Evolutionary conservation across 768 basidiomycete genomes (phyloP).

Genomic region (Lentinula edodes): DNA sequence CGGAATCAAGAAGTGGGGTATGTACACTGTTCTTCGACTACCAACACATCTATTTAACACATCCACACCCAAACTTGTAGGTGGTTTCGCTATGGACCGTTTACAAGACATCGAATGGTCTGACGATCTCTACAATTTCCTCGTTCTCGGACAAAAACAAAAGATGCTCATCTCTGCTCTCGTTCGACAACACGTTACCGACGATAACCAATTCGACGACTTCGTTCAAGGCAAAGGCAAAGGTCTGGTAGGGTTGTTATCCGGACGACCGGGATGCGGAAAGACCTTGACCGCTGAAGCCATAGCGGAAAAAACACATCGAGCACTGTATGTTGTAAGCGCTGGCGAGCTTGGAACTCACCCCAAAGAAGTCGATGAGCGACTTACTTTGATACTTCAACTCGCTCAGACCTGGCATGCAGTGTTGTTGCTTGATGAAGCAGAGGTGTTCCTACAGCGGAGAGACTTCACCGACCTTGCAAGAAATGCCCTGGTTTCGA

Average conservation of each 20-base stretch:
- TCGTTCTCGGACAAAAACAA: constrained; percentile 26
- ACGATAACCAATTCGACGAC: constrained; percentile 22
- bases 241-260: constrained; percentile 28
- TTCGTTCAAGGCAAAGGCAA: constrained; percentile 30
- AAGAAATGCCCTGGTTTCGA: constrained; percentile 28
- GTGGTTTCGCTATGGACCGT: too few species aligned
- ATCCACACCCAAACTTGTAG: too few species aligned
- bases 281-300: constrained; percentile 30
- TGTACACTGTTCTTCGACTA: background rate
- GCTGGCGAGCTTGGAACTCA: constrained; percentile 27
- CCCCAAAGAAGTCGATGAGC: constrained; percentile 17
- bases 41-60: background rate
- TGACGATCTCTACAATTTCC: constrained; percentile 25
- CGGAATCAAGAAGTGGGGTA: constrained; percentile 22
- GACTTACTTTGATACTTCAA: constrained; percentile 17
- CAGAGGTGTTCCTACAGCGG: constrained; percentile 25
- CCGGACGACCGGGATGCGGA: constrained; percentile 29
- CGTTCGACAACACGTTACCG: constrained; percentile 17
- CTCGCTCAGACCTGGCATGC: constrained; percentile 28
- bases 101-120: constrained; percentile 17
- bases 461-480: constrained; percentile 16
- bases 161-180: constrained; percentile 26
- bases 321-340: constrained; percentile 24
- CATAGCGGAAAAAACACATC: constrained; percentile 22
- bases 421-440: constrained; percentile 30